Conservation (phyloP, 1,139 yeast genomes). For the Zygotorulaspora mrakii region DNA sequence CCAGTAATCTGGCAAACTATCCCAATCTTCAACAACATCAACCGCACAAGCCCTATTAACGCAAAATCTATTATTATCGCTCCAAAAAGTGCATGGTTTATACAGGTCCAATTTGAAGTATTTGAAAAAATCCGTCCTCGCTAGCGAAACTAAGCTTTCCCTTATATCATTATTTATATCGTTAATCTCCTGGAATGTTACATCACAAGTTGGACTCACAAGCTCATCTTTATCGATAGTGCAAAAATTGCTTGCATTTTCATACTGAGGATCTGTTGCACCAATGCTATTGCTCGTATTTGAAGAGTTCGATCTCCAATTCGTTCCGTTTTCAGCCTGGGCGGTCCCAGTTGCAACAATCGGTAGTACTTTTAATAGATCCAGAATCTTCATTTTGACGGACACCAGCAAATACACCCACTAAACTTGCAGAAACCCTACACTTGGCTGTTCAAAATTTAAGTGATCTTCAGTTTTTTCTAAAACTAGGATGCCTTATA, state of each 20-base stretch:
- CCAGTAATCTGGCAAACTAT: constrained; percentile 66
- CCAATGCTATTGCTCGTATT: constrained; percentile 2
- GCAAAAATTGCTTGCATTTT: constrained; percentile 33
- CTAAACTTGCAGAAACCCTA: background rate
- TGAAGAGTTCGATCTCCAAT: constrained; percentile 2
- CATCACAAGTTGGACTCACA: constrained; percentile 44
- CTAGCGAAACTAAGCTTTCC: constrained; percentile 54
- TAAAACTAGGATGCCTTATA: background rate
- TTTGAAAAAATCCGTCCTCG: constrained; percentile 71
- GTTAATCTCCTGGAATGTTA: constrained; percentile 54
- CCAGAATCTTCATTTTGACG: constrained; percentile 3
- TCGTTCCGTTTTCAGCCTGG: constrained; percentile 4
- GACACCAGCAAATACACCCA: background rate
- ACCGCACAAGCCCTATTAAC: constrained; percentile 94
- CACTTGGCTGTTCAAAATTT: background rate
- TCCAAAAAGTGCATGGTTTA: constrained; percentile 86
- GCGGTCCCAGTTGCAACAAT: constrained; percentile 6
- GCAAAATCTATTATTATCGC: constrained; percentile 73
- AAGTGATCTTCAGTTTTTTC: background rate
- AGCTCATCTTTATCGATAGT: constrained; percentile 35
- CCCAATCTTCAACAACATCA: constrained; percentile 66
- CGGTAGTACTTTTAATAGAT: constrained; percentile 4
- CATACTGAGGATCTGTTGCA: constrained; percentile 6
- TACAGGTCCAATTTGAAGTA: constrained; percentile 84
- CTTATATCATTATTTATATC: constrained; percentile 47